Percentiles rank a stretch among this genome's conserved stretches.
Conservation (phyloP, 2,329 filamentous ascomycete species). For the Paraconiothyrium sp. region DNA sequence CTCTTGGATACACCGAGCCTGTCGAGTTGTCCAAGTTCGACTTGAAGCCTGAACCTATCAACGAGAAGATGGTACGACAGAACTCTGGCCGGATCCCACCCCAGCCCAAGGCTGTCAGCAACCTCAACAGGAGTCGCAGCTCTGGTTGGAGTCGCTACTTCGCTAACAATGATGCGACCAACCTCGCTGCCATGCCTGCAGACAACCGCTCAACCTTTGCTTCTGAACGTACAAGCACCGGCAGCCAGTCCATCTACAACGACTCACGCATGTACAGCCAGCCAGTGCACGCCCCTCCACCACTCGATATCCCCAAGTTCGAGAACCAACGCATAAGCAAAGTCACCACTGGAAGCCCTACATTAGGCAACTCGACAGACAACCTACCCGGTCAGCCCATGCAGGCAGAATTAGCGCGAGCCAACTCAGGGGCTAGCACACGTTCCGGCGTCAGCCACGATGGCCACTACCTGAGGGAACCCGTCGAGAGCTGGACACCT, state of each 20-base stretch:
- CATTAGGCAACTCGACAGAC: conserved; percentile 67
- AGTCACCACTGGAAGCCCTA: conserved; percentile 75
- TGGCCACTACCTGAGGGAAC: conserved; percentile 41
- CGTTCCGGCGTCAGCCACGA: conserved; percentile 44
- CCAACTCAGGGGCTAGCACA: conserved; percentile 48
- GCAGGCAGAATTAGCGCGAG: conserved; percentile 50
- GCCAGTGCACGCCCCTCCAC: conserved; percentile 75
- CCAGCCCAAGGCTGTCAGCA: conserved; percentile 19
- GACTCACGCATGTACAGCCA: conserved; percentile 66
- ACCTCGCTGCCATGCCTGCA: conserved; percentile 67
- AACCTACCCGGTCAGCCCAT: conserved; percentile 50
- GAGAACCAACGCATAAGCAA: conserved; percentile 71
- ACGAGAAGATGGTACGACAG: conserved; percentile 47
- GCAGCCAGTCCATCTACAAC: conserved; percentile 58
- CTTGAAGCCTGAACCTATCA: conserved; percentile 45
- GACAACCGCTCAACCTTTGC: conserved; percentile 52
- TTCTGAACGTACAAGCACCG: conserved; percentile 50
- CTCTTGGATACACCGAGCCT: conserved; percentile 52
- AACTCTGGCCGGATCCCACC: conserved; percentile 42
- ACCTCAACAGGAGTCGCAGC: conserved; percentile 56
- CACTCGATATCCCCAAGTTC: conserved; percentile 62
- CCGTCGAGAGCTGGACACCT: conserved; percentile 50
- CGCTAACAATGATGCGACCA: conserved; percentile 73
- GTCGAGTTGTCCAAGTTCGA: conserved; percentile 58
- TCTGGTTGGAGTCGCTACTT: conserved; percentile 83